Base-by-base conservation (phyloP, 1,139 yeast species). In the Kodamaea sp. region DNA sequence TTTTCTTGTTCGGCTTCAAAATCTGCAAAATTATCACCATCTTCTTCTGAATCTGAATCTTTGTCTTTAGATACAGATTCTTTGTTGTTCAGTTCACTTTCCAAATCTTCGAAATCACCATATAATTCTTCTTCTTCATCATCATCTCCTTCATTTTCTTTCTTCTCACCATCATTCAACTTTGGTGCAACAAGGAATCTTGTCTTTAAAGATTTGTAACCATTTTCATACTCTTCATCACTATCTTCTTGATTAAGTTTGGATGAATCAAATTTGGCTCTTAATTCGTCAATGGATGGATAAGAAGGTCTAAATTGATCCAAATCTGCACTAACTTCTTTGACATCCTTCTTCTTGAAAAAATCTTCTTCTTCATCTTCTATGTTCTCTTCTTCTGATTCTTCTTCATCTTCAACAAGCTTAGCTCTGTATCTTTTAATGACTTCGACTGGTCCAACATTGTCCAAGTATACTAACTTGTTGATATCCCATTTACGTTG, bases 91-190 rank as follows among this genome's bases (percentile, higher is more conserved):
- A 11, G 24, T 4, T 56, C 67, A 2, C 58, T 54, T 58, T 84
- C 94, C 37, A 83, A 67, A 58, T 84, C 94, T 59, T 86, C 95
- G 54, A 84, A 85, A 52, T 85, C 95, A 36, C 92, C 95, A 52
- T 75, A 81, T 0, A 76, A 61, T 47, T 79, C 87, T 35, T 75
- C 80, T 8, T 68, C 77, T 9, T 62, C 74, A 2, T 56, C 70
- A 1, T 54, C 72, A 1, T 52, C 70, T 8, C 53, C 67, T 11
- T 57, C 71, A 2, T 54, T 70, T 10, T 63, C 67, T 6, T 55
- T 70, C 11, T 58, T 70, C 2, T 54, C 70, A 7, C 57, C 68
- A 25, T 55, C 68, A 37, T 64, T 62, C 45, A 75, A 61, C 43
- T 75, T 76, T 1, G 94, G 87, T 3, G 94, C 85, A 20, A 78